Conservation (phyloP, 352 stramenopile species). For the Thalassiosira livingstoniorum region DNA sequence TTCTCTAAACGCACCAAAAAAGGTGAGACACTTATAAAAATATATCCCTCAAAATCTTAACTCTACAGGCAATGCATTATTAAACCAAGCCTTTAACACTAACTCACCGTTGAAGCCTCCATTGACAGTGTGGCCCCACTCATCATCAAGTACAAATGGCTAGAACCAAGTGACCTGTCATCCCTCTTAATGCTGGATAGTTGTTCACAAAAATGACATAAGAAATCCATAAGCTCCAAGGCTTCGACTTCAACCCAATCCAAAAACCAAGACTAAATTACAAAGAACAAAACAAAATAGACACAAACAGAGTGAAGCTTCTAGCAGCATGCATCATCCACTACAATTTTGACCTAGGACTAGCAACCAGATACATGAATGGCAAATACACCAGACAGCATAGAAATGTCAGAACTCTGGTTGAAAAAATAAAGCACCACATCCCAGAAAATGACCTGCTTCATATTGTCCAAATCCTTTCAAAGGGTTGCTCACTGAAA, state of each 20-base stretch:
- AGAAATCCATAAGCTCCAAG: not conserved
- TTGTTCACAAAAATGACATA: not conserved
- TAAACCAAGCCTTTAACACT: too few relatives aligned
- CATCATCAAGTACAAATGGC: not conserved
- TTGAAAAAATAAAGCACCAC: not conserved
- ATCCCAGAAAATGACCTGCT: not conserved
- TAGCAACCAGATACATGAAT: not conserved
- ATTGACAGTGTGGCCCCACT: not conserved
- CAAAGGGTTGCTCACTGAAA: not conserved
- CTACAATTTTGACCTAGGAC: not conserved
- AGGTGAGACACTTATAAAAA: too few relatives aligned
- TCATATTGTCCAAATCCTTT: slow-evolving; percentile 6
- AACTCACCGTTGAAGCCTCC: not conserved
- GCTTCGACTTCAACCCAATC: not conserved
- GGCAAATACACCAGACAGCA: slow-evolving; percentile 9
- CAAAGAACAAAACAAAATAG: not conserved
- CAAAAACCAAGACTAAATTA: not conserved
- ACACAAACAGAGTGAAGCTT: not conserved
- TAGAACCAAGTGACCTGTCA: not conserved
- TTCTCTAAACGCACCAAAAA: too few relatives aligned
- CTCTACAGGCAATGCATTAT: too few relatives aligned
- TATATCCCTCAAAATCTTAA: too few relatives aligned
- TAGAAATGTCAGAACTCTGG: not conserved
- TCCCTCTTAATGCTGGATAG: not conserved
- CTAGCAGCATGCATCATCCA: not conserved